Base-by-base conservation (phyloP, 345 rosid genomes). In the Eutrema japonicum region DNA sequence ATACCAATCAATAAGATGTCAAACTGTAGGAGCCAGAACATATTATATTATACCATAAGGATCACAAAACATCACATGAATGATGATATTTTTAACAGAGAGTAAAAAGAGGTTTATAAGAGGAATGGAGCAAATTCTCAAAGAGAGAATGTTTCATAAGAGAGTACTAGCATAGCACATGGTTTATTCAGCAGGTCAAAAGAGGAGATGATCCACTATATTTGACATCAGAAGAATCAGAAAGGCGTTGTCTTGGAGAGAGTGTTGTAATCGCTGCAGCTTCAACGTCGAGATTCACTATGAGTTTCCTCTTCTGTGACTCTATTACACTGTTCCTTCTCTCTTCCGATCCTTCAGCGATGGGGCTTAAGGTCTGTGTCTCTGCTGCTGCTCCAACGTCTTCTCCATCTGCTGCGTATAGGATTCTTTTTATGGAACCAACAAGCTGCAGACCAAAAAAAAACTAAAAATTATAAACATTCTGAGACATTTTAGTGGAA, bases 221-320 rank as follows among this genome's bases (percentile, higher is more conserved):
- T 75, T 78, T 92, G 71, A 96, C 99, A 86, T 96, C 97, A 30
- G 97, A 80, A 77, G 96, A 81, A 79, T 96, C 93, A 12, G 92
- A 88, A 42, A 90, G 85, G 73, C 96, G 89, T 80, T 86, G 96
- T 79, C 93, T 85, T 0, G 98, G 96, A 13, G 99, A 96, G 69
- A 85, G 82, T 46, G 85, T 79, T 30, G 85, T 66, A 48, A 85
- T 81, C 57, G 90, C 92, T 52, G 89, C 88, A 56, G 86, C 84
- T 37, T 96, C 98, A 1, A 96, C 83, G 49, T 90, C 99, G 1
- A 70, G 72, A 68, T 96, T 96, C 80, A 75, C 78, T 53, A 90
- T 90, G 75, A 60, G 85, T 62, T 92, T 96, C 46, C 97, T 85
- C 83, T 96, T 92, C 61, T 86, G 97, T 8, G 84, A 54, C 58